Evolutionary conservation across 345 rosid genomes (phyloP).

Genomic region (Cardamine chenopodiifolia): DNA sequence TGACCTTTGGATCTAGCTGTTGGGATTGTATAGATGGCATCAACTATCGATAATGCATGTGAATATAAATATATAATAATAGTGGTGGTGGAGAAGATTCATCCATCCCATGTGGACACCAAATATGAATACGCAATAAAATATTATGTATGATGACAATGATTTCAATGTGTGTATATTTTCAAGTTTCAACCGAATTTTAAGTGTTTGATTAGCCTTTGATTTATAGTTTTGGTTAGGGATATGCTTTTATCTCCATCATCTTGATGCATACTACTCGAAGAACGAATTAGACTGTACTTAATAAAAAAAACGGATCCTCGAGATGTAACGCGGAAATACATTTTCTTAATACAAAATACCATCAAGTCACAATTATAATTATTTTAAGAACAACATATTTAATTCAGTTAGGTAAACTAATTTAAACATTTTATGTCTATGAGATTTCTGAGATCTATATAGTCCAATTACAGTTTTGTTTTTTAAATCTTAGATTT

Average conservation of each 20-base stretch:
- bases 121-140: slow-evolving; percentile 33
- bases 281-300: background rate
- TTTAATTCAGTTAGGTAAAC: too few species aligned
- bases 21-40: slow-evolving; percentile 31
- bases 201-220: background rate
- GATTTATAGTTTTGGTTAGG: background rate
- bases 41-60: slow-evolving; percentile 25
- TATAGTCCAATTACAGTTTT: background rate
- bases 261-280: too few species aligned
- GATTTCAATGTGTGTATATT: slow-evolving; percentile 7
- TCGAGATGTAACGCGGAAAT: too few species aligned
- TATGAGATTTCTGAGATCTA: background rate
- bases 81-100: slow-evolving; percentile 25
- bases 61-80: slow-evolving; percentile 4
- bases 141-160: slow-evolving; percentile 10
- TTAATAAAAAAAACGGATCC: too few species aligned
- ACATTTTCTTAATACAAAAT: too few species aligned
- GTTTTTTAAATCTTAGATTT: background rate
- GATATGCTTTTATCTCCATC: background rate
- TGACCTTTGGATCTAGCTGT: slow-evolving; percentile 32
- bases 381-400: too few species aligned
- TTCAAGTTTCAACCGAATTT: background rate
- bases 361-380: too few species aligned
- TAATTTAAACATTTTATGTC: too few species aligned
- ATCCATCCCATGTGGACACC: slow-evolving; percentile 40